Base-by-base conservation (phyloP, 192 early-diverging fungal species). In the Thoreauomyces humboldtii region DNA sequence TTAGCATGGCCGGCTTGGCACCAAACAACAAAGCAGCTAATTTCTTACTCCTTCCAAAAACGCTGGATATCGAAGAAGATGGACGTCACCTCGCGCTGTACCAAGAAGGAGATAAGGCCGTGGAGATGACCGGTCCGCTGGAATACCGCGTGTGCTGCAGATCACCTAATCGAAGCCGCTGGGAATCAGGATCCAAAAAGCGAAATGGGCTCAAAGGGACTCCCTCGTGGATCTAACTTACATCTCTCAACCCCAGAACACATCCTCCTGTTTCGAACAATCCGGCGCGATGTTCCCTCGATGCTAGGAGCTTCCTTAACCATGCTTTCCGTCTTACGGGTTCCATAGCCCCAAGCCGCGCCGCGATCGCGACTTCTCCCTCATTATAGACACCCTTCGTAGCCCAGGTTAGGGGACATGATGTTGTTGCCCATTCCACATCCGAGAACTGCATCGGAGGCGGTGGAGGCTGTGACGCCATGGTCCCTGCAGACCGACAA, bases 11-110 rank as follows among this genome's bases (percentile, higher is more conserved):
- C n/a, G n/a, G n/a, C n/a, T n/a, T n/a, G n/a, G n/a, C n/a, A n/a
- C n/a, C n/a, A n/a, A n/a, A n/a, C n/a, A n/a, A n/a, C n/a, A n/a
- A n/a, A n/a, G n/a, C n/a, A 14, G 42, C 7, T 25, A 17, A 15
- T 27, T 33, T 42, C 59, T 61, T 61, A 69, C 67, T 37, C 21
- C 38, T 42, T 27, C 33, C 2, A 15, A 9, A 33, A 21, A 62
- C 7, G 67, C 67, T n/a, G 67, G 67, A 54, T 69, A 69, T 9
- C 51, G 59, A 19, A 69, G 25, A n/a, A 69, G 19, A 21, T 54
- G 53, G n/a, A 69, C 41, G 29, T 69, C 60, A 2, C 67, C 67
- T 11, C 50, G 19, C 1, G 31, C 29, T 2, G 67, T 69, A 0
- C 59, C 67, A 22, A 69, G 22, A 15, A 62, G 34, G 15, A 59